These are phyloP conservation scores for Pseudozyma pruni DNA, from an alignment of 1,284 basidiomycete genomes.

Conservation along the genomic window DNA sequence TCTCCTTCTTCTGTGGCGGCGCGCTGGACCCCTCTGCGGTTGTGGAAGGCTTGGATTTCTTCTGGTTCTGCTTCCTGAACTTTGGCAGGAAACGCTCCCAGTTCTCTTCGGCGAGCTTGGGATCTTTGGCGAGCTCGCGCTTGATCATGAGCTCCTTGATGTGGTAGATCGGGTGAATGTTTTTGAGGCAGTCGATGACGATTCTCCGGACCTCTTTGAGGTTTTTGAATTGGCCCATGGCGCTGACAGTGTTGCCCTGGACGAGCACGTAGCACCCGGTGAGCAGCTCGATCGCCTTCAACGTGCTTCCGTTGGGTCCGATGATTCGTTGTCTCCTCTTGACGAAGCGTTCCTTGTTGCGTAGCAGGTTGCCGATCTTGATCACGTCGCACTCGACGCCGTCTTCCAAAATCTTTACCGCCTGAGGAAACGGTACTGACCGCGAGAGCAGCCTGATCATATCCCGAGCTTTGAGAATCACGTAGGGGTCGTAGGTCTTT, in stretches of 20 bases:
- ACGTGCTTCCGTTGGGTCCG: constrained; percentile 92
- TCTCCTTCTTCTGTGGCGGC: constrained; percentile 29
- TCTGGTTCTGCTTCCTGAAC: constrained; percentile 88
- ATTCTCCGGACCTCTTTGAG: constrained; percentile 95
- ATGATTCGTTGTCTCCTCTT: constrained; percentile 96
- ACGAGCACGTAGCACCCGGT: constrained; percentile 98
- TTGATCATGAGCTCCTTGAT: constrained; percentile 99
- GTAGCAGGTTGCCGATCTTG: constrained; percentile 92
- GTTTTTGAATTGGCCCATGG: constrained; percentile 95
- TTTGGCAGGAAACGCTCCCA: constrained; percentile 98
- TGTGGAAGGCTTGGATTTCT: constrained; percentile 76
- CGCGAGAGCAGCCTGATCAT: constrained; percentile 94
- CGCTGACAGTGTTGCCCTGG: constrained; percentile 96
- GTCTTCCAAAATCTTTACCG: constrained; percentile 90
- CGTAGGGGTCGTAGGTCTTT: constrained; percentile 96
- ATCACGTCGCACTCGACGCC: constrained; percentile 94
- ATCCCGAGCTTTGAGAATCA: constrained; percentile 94
- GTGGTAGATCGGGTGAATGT: constrained; percentile 98
- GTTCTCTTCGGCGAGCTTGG: constrained; percentile 89
- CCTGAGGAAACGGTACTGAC: constrained; percentile 83
- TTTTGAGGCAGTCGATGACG: constrained; percentile 98
- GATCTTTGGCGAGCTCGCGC: constrained; percentile 96
- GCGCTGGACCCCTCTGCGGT: too few species aligned
- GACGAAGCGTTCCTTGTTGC: constrained; percentile 97
- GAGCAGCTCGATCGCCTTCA: constrained; percentile 98